phyloP scores from a whole-genome alignment of 164 flowering plant species.

The Berberis thunbergii region DNA sequence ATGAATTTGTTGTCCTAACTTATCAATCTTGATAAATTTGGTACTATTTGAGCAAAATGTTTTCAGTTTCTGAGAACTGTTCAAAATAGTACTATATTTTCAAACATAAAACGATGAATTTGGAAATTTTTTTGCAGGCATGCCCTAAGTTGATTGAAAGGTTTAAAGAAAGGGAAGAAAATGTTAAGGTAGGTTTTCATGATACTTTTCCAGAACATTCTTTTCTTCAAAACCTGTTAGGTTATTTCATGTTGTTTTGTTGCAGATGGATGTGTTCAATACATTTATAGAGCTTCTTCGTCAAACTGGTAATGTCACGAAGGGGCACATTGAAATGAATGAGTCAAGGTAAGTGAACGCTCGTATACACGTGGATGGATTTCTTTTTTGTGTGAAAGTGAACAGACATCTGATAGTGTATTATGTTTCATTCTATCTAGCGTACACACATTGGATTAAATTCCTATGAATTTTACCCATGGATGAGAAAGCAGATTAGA shows the following conservation, averaged over 20 bases:
- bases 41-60: too few relatives aligned
- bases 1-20: too few relatives aligned
- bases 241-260: conserved; percentile 14
- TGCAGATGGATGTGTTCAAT: conserved; percentile 96
- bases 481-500: too few relatives aligned
- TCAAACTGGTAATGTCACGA: conserved; percentile 95
- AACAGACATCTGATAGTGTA: too few relatives aligned
- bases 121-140: conserved; percentile 44
- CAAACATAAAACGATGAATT: background rate
- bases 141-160: conserved; percentile 98
- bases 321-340: conserved; percentile 65
- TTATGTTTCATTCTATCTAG: too few relatives aligned
- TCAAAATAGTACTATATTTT: too few relatives aligned
- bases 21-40: too few relatives aligned
- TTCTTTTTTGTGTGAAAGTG: too few relatives aligned
- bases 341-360: conserved; percentile 59
- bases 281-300: conserved; percentile 89
- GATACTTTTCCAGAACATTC: background rate
- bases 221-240: conserved; percentile 1
- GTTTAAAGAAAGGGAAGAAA: conserved; percentile 98
- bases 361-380: too few relatives aligned
- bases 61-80: too few relatives aligned
- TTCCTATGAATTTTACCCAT: too few relatives aligned
- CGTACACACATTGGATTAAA: too few relatives aligned
- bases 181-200: conserved; percentile 63